Conservation (phyloP, 768 basidiomycete species). For the Phaffia tasmanica region DNA sequence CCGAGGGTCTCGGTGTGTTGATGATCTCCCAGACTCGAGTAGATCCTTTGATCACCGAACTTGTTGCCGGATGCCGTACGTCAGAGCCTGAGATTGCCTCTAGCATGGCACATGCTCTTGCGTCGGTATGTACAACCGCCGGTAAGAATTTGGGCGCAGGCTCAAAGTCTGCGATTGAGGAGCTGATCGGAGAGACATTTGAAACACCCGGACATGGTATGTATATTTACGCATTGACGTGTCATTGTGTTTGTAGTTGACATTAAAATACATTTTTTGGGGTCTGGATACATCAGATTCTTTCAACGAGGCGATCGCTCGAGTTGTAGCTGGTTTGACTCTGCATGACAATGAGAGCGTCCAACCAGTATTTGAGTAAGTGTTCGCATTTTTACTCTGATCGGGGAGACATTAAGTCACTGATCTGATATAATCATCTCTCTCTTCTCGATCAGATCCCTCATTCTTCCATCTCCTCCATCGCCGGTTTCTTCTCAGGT, state of each 20-base stretch:
- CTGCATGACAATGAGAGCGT: constrained; percentile 51
- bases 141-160: constrained; percentile 65
- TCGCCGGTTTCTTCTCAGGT: constrained; percentile 48
- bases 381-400: constrained; percentile 35
- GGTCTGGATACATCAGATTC: constrained; percentile 45
- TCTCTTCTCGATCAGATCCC: constrained; percentile 32
- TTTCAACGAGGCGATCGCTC: constrained; percentile 55
- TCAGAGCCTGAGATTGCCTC: constrained; percentile 61
- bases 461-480: constrained; percentile 29
- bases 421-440: constrained; percentile 42
- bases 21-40: constrained; percentile 55
- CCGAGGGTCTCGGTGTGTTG: constrained; percentile 70
- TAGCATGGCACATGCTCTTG: constrained; percentile 64
- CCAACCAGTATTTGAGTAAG: constrained; percentile 57
- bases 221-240: not conserved
- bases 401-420: constrained; percentile 53
- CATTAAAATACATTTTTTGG: too few relatives aligned
- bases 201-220: constrained; percentile 57
- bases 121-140: constrained; percentile 60
- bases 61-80: constrained; percentile 42
- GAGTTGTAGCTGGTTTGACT: constrained; percentile 54
- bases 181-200: constrained; percentile 69
- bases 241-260: not conserved
- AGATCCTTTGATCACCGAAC: constrained; percentile 62
- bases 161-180: constrained; percentile 58